These are phyloP conservation scores for Phragmites australis DNA, from an alignment of 176 grass and related monocot species.

Conservation along the genomic window DNA sequence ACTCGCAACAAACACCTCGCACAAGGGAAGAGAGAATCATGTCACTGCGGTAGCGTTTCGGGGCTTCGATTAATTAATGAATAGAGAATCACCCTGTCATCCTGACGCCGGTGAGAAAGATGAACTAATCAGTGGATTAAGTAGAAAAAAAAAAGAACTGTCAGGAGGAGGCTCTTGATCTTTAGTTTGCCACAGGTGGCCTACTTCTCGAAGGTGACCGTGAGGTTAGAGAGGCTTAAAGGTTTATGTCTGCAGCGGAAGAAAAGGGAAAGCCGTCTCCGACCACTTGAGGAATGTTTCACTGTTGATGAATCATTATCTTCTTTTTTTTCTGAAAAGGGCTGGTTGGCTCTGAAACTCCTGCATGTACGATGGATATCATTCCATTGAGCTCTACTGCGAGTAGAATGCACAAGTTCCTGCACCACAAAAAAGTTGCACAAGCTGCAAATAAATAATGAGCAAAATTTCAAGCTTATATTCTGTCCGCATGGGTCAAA, in stretches of 20 bases:
- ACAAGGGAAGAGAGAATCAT: constrained; percentile 15
- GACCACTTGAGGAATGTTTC: constrained; percentile 3
- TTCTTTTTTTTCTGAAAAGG: constrained; percentile 47
- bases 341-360: constrained; percentile 15
- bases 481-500: background rate
- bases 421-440: too few species aligned
- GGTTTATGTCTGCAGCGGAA: background rate
- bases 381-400: background rate
- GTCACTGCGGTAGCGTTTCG: background rate
- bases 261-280: constrained; percentile 16
- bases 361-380: constrained; percentile 15
- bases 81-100: background rate
- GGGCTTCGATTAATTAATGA: background rate
- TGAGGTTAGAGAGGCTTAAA: constrained; percentile 23
- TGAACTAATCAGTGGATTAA: background rate
- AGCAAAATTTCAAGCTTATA: background rate
- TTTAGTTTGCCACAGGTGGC: constrained; percentile 26
- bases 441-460: background rate
- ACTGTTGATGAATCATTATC: constrained; percentile 30
- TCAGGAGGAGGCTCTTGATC: background rate
- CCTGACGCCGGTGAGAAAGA: constrained; percentile 31
- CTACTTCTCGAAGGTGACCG: constrained; percentile 18
- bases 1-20: background rate
- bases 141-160: background rate
- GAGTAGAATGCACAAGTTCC: background rate